Percentiles rank a stretch among this genome's conserved stretches.
These are phyloP conservation scores for Pezicula rhizophila DNA, from an alignment of 2,329 filamentous ascomycete genomes.

Conservation along the genomic window DNA sequence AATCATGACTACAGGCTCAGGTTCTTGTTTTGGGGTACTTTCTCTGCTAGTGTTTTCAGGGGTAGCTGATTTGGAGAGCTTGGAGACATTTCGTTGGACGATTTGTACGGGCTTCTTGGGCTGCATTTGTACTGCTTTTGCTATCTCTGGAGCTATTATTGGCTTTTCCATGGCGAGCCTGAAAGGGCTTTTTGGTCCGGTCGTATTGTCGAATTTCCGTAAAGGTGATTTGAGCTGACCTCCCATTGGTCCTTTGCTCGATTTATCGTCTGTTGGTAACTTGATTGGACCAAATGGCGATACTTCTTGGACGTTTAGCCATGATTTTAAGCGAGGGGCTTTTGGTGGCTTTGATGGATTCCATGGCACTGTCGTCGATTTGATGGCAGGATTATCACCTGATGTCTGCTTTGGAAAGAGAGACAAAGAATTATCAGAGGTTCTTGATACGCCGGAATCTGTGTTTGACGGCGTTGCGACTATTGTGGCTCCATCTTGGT, in stretches of 20 bases:
- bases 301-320: conserved; percentile 21
- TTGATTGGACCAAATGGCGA: conserved; percentile 21
- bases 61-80: not conserved
- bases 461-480: not conserved
- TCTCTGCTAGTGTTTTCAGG: not conserved
- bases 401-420: conserved; percentile 8
- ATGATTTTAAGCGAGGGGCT: conserved; percentile 17
- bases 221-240: conserved; percentile 21
- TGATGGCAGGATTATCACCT: conserved; percentile 6
- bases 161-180: not conserved
- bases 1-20: not conserved
- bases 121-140: not conserved
- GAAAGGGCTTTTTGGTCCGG: not conserved
- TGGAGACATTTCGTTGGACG: not conserved
- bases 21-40: not conserved
- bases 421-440: conserved; percentile 11
- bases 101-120: not conserved
- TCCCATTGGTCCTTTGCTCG: conserved; percentile 11
- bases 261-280: conserved; percentile 12
- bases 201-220: not conserved
- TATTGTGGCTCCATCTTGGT: not conserved
- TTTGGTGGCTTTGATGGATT: conserved; percentile 20
- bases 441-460: not conserved
- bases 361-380: conserved; percentile 19
- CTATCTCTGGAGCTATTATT: not conserved